Percentiles rank a stretch among this genome's conserved stretches.
These are phyloP conservation scores for Globisporangium megalacanthum DNA, from an alignment of 352 stramenopile species.

Conservation along the genomic window DNA sequence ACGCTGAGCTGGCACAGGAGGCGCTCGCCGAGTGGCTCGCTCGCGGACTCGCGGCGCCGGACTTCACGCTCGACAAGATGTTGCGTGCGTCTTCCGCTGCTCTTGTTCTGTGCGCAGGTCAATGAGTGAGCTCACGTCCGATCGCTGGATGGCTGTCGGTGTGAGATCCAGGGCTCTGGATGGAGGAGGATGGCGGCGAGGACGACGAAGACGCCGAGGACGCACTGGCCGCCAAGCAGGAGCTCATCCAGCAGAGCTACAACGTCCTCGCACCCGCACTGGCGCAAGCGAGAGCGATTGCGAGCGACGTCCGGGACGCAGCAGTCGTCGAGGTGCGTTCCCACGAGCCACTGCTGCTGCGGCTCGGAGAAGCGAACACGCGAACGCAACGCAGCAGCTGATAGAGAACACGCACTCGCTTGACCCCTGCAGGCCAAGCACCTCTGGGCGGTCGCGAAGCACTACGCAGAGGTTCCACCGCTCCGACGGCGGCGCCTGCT, in stretches of 20 bases:
- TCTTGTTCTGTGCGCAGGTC: not conserved
- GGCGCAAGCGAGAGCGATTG: conserved; percentile 38
- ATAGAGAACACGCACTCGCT: no score
- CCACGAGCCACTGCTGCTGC: no score
- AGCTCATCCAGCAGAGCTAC: conserved; percentile 51
- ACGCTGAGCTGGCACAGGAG: conserved; percentile 61
- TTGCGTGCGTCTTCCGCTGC: conserved; percentile 27
- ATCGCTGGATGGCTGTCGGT: not conserved
- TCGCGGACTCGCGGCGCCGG: conserved; percentile 43
- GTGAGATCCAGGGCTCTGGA: conserved; percentile 45
- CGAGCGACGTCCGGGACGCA: conserved; percentile 27
- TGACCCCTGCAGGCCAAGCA: conserved; percentile 27
- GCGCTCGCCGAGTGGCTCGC: conserved; percentile 70
- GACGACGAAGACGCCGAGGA: conserved; percentile 28
- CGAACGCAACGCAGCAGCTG: no score
- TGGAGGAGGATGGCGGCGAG: conserved; percentile 43
- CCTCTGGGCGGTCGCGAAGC: conserved; percentile 30
- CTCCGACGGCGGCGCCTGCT: conserved; percentile 47
- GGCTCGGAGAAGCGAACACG: no score
- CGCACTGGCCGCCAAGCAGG: conserved; percentile 45
- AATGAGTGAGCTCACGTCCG: not conserved
- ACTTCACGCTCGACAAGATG: conserved; percentile 82
- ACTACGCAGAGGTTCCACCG: conserved; percentile 55
- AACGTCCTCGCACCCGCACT: conserved; percentile 38
- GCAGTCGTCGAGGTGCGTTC: conserved; percentile 24